Conservation (phyloP, 1,139 yeast genomes). For the Taphrina wiesneri region DNA sequence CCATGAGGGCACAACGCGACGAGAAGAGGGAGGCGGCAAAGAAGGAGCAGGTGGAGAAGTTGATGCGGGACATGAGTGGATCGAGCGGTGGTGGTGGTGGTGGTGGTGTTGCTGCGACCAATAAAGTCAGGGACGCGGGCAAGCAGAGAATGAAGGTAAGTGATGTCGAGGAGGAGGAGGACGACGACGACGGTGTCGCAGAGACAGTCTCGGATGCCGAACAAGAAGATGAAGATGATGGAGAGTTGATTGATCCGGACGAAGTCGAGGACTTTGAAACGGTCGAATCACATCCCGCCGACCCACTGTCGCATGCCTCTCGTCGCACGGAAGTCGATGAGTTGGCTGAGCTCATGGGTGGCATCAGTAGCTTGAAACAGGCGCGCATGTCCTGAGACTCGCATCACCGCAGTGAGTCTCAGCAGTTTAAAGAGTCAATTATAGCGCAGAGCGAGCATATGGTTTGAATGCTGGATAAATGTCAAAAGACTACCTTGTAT, state of each 20-base stretch:
- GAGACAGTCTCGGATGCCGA: constrained; percentile 25
- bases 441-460: constrained; percentile 11
- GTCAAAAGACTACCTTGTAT: background rate
- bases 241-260: constrained; percentile 34
- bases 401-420: too few relatives aligned
- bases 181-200: constrained; percentile 1
- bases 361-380: constrained; percentile 20
- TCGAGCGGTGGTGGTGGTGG: background rate
- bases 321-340: background rate
- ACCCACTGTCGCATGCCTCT: background rate
- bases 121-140: background rate
- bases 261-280: constrained; percentile 32
- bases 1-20: constrained; percentile 73
- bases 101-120: background rate
- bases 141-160: constrained; percentile 1
- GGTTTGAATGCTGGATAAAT: too few relatives aligned
- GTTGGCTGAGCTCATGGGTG: constrained; percentile 20
- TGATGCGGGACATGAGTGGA: constrained; percentile 69
- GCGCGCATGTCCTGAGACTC: constrained; percentile 18
- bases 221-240: constrained; percentile 29
- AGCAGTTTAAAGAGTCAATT: too few relatives aligned
- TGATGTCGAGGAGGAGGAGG: constrained; percentile 6
- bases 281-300: constrained; percentile 23
- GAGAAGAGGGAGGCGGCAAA: constrained; percentile 72
- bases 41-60: constrained; percentile 64